Conservation (phyloP, 169 alveolate species). For the Eimeria falciformis region DNA sequence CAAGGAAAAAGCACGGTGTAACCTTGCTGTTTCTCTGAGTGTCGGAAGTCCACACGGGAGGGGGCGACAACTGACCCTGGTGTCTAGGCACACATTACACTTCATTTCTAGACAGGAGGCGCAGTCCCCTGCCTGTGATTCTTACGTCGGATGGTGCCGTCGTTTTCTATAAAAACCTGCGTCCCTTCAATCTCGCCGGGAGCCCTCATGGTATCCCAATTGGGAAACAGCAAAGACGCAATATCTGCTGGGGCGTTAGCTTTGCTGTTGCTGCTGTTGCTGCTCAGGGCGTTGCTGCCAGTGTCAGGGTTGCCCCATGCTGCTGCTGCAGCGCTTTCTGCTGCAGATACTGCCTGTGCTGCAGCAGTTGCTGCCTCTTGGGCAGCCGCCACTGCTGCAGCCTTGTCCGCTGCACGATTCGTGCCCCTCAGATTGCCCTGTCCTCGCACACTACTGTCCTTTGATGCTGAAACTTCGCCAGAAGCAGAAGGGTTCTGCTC, state of each 20-base stretch:
- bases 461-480: too few species aligned
- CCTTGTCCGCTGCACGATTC: background rate
- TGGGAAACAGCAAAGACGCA: background rate
- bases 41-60: too few species aligned
- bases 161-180: background rate
- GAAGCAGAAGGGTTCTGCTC: too few species aligned
- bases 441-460: background rate
- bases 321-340: background rate
- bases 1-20: too few species aligned
- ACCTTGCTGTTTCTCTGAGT: too few species aligned
- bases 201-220: background rate
- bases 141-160: slow-evolving; percentile 2
- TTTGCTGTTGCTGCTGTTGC: background rate
- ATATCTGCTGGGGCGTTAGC: background rate
- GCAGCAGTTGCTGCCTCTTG: background rate
- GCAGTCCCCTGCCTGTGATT: background rate
- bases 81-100: background rate
- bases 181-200: background rate
- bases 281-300: background rate
- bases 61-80: background rate
- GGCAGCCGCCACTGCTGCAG: slow-evolving; percentile 3
- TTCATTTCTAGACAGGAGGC: background rate
- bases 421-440: background rate
- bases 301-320: slow-evolving; percentile 1
- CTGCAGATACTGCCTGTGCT: slow-evolving; percentile 4